Base-by-base conservation (phyloP, 2,329 filamentous ascomycete species). In the Cordyceps cicadae region DNA sequence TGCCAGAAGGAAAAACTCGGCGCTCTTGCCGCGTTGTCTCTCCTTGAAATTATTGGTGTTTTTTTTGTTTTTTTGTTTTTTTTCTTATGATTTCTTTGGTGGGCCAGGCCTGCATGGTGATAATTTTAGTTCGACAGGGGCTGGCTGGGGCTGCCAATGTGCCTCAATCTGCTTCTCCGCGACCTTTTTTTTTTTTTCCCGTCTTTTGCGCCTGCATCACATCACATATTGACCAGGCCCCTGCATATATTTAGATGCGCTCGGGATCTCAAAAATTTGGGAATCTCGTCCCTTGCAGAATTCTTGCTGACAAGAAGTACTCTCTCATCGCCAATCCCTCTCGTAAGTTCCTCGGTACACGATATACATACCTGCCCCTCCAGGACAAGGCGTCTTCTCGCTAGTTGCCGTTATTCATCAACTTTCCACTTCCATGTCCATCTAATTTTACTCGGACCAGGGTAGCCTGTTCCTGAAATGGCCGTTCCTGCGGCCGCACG, bases 371-470 rank as follows among this genome's bases (percentile, higher is more conserved):
- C n/a, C 43, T 21, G 43, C 43, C 43, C n/a, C 19, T 46, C 9
- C 21, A 15, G 14, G 7, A 21, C n/a, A 29, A 14, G 7, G 54
- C 54, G 24, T 8, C 46, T 2, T 24, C 24, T 49, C 12, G 46
- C 21, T 52, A 45, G 34, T 15, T 24, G 24, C n/a, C 14, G 41
- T 59, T 39, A 19, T 19, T 32, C 14, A 54, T 54, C 26, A 59
- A 59, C 50, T 37, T 34, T 53, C 39, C 54, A 50, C 45, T 41
- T 26, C 15, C 34, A 46, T 21, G n/a, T 26, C 26, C 49, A 39
- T 59, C 57, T 54, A 52, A 59, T 59, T 19, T 59, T 53, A 59
- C 41, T 59, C 49, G 49, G 29, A 26, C 57, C 57, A 39, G 57
- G 57, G 57, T 59, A 29, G 43, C 46, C 45, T 50, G 45, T 37